Evolutionary conservation across 208 protist species (phyloP), one percentile per base, ranked within the genome.

Genomic region (Leishmania mexicana): DNA sequence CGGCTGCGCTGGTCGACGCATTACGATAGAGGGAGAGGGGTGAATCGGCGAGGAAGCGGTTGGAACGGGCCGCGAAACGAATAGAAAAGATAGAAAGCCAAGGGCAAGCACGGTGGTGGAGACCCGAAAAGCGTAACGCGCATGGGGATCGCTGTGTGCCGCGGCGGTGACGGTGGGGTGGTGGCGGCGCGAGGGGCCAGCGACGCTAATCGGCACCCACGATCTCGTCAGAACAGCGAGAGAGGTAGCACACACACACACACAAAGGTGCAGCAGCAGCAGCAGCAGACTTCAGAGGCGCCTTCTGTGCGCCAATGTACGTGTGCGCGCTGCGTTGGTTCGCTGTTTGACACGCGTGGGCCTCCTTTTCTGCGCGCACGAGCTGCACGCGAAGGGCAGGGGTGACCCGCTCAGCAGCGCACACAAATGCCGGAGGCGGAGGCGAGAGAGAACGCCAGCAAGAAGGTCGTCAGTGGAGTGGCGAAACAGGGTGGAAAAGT

Each of bases 1-100:
- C 28, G 65, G 45, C 53, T 45, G 83, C 47, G 60, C 60, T 68
- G 75, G 54, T 38, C 42, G 60, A 4, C 78, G 67, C 80, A 86
- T 86, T 53, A 17, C 35, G 28, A 68, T 53, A 10, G 40, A 31
- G 64, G 11, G 21, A 8, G 77, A 5, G 3, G 40, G 2, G 21
- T 3, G 51, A 10, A 67, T 19, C 28, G 51, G 8, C 40, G 35
- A 68, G 64, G 13, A 68, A 42, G 35, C n/a, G 35, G 58, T 15
- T 5, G 35, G n/a, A 4, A 31, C n/a, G 58, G 19, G 6, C 28
- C n/a, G 19, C 58, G 10, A 28, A 64, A 35, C 28, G 51, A 54
- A 54, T 21, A 54, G 51, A 54, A 13, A 54, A 54, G 28, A 64
- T 24, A 5, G 28, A 64, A 64, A 31, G 28, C 28, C 1, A 64